Conservation (phyloP, 306 rosid genomes). For the Castanopsis chinensis region DNA sequence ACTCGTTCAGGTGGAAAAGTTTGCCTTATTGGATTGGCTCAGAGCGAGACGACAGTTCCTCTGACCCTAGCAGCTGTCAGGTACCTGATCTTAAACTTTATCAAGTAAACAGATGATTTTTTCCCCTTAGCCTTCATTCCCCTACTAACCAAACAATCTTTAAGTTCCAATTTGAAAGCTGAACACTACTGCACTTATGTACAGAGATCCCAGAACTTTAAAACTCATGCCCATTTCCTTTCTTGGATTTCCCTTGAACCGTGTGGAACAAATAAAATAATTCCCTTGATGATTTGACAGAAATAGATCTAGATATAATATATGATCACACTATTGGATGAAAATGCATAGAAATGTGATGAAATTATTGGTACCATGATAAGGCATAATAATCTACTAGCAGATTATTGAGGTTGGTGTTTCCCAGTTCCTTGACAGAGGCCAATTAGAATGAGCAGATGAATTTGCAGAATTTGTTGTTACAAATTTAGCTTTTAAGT, state of each 20-base stretch:
- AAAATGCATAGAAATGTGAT: neutral
- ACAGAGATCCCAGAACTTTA: neutral
- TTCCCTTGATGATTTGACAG: neutral
- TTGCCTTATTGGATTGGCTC: conserved; percentile 43
- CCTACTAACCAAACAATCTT: neutral
- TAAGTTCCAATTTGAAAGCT: neutral
- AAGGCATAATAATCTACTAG: too few relatives aligned
- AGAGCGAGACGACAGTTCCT: conserved; percentile 34
- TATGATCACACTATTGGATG: neutral
- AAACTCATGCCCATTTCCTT: neutral
- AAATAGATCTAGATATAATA: neutral
- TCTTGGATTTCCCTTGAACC: neutral
- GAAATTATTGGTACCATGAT: neutral
- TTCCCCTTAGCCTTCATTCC: neutral
- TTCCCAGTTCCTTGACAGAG: too few relatives aligned
- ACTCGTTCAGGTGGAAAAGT: conserved; percentile 44
- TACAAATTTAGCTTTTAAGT: too few relatives aligned
- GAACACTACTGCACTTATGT: neutral
- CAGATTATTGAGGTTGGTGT: too few relatives aligned
- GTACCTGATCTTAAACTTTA: conserved; percentile 5
- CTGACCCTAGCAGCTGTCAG: conserved; percentile 34
- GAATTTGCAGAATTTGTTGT: too few relatives aligned
- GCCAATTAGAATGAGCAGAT: too few relatives aligned
- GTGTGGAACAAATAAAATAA: too few relatives aligned
- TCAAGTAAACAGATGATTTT: neutral